Evolutionary conservation across 2,329 filamentous ascomycete genomes (phyloP).

Genomic region (Ophiostoma ips): DNA sequence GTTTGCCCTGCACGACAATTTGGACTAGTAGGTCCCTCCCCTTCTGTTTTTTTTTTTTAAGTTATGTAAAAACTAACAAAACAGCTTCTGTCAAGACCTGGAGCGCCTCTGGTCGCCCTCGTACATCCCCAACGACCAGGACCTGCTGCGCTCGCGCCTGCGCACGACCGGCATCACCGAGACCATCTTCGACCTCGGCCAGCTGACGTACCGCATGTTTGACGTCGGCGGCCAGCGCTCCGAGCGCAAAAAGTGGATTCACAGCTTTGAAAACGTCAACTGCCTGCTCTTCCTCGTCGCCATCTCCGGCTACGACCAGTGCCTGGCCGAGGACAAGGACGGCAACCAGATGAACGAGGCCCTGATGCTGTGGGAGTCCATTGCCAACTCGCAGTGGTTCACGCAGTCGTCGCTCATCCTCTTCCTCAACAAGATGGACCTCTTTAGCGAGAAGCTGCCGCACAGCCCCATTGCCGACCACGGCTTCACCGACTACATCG

Average conservation of each 20-base stretch:
- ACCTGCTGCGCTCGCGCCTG: slow-evolving; percentile 79
- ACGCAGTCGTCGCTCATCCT: slow-evolving; percentile 68
- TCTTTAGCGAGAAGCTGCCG: slow-evolving; percentile 64
- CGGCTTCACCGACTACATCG: slow-evolving; percentile 66
- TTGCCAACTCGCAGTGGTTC: slow-evolving; percentile 80
- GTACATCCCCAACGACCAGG: slow-evolving; percentile 86
- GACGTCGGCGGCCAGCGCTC: slow-evolving; percentile 92
- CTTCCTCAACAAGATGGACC: slow-evolving; percentile 79
- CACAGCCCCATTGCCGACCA: slow-evolving; percentile 58
- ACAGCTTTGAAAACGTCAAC: slow-evolving; percentile 93
- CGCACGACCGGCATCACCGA: slow-evolving; percentile 93
- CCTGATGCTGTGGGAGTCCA: slow-evolving; percentile 74
- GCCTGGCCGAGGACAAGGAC: slow-evolving; percentile 89
- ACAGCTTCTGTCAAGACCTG: slow-evolving; percentile 69
- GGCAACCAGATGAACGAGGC: slow-evolving; percentile 90
- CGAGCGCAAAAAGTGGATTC: slow-evolving; percentile 98
- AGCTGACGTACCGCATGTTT: slow-evolving; percentile 94
- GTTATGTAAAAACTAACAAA: not conserved
- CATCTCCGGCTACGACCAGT: slow-evolving; percentile 93
- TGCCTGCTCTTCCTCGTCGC: slow-evolving; percentile 87
- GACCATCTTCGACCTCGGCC: slow-evolving; percentile 89
- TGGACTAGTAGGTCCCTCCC: slow-evolving; percentile 56
- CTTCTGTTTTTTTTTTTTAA: not conserved
- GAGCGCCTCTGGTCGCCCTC: slow-evolving; percentile 61
- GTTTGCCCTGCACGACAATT: slow-evolving; percentile 89